Conservation (phyloP, 2,329 filamentous ascomycete species). For the Nigrograna mackinnonii region DNA sequence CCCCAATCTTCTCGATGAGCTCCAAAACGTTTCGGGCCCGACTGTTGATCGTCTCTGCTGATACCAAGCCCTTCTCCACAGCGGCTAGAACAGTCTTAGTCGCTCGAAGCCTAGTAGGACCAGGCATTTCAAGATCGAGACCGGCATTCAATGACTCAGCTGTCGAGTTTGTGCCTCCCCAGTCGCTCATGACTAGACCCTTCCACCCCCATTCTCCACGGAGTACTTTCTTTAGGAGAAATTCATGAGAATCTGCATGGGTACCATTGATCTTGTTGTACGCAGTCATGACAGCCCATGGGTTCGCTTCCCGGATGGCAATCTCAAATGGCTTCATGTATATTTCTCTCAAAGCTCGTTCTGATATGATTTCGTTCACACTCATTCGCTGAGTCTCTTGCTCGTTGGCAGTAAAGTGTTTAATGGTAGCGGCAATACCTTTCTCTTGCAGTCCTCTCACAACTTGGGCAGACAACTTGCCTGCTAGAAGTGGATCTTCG, state of each 20-base stretch:
- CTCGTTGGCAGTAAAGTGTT: conserved; percentile 1
- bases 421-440: background rate
- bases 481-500: conserved; percentile 70
- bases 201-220: conserved; percentile 74
- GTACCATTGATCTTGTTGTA: conserved; percentile 76
- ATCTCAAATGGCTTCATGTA: conserved; percentile 66
- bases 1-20: conserved; percentile 66
- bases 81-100: conserved; percentile 62
- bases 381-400: conserved; percentile 69
- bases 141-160: conserved; percentile 39
- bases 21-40: conserved; percentile 51
- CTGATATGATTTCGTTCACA: conserved; percentile 53
- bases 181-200: conserved; percentile 69
- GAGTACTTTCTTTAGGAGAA: conserved; percentile 69
- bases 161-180: conserved; percentile 50
- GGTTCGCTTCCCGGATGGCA: conserved; percentile 71
- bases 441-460: conserved; percentile 43
- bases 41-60: conserved; percentile 32
- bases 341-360: conserved; percentile 57
- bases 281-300: conserved; percentile 71
- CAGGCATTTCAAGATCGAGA: conserved; percentile 43
- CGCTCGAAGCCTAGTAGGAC: conserved; percentile 41
- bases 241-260: conserved; percentile 67
- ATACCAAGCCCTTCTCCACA: conserved; percentile 53
- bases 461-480: conserved; percentile 66